Evolutionary conservation across 148 eudicot genomes (phyloP).

Genomic region (Vaccinium myrtillus): DNA sequence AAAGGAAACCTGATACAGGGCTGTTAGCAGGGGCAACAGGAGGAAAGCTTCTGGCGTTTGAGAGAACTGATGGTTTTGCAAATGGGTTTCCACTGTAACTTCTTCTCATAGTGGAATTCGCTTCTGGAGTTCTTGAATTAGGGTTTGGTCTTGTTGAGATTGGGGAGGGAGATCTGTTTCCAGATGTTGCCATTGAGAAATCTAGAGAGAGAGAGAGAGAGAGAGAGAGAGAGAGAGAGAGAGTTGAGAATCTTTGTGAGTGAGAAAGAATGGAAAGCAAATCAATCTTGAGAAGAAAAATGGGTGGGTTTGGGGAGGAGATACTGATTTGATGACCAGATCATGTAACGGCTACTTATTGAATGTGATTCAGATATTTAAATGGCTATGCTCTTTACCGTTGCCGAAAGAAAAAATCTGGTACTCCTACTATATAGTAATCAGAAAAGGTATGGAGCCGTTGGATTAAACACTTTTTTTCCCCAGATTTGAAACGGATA

Average conservation of each 20-base stretch:
- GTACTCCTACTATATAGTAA: too few species aligned
- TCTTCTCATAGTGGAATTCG: constrained; percentile 29
- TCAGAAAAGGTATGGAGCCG: background rate
- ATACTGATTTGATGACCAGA: constrained; percentile 17
- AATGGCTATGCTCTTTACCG: background rate
- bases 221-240: background rate
- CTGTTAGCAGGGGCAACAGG: constrained; percentile 62
- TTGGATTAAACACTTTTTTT: background rate
- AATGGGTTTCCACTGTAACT: constrained; percentile 56
- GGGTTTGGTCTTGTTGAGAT: constrained; percentile 27
- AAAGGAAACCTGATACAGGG: constrained; percentile 68
- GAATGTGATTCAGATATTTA: background rate
- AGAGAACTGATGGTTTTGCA: constrained; percentile 43
- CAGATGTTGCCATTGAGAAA: constrained; percentile 33
- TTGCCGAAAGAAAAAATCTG: background rate
- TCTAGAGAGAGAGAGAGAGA: background rate
- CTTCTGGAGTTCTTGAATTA: constrained; percentile 35
- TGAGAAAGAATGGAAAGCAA: constrained; percentile 21
- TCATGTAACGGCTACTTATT: constrained; percentile 2
- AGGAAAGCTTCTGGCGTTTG: constrained; percentile 33
- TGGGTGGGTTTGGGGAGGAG: background rate
- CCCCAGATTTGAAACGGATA: background rate
- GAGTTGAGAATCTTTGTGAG: background rate
- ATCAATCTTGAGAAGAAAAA: constrained; percentile 11
- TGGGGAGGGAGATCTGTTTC: constrained; percentile 51